Evolutionary conservation across 352 stramenopile genomes (phyloP).

Genomic region (Phytophthora vignae): DNA sequence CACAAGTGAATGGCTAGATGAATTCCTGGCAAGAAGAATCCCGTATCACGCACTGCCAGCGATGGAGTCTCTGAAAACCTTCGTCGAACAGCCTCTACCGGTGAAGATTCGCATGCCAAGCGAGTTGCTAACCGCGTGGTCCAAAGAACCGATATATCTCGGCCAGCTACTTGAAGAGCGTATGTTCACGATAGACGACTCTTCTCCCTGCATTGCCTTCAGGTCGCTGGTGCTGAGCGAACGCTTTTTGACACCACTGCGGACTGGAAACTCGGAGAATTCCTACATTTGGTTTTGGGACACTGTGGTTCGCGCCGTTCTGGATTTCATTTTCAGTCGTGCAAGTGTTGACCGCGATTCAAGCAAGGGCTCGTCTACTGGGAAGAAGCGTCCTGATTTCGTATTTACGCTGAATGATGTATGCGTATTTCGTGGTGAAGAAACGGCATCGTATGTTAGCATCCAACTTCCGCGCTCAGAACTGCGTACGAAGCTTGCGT

Average conservation of each 20-base stretch:
- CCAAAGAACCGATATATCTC: background rate
- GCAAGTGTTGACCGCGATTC: slow-evolving; percentile 20
- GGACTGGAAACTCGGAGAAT: slow-evolving; percentile 6
- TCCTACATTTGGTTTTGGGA: slow-evolving; percentile 12
- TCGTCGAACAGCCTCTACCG: slow-evolving; percentile 12
- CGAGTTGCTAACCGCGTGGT: too few species aligned
- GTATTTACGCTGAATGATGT: slow-evolving; percentile 23
- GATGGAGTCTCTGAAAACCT: slow-evolving; percentile 4
- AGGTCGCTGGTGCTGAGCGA: slow-evolving; percentile 14
- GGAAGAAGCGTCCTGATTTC: slow-evolving; percentile 18
- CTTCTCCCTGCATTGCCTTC: slow-evolving; percentile 5
- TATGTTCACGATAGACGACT: slow-evolving; percentile 11
- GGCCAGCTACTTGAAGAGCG: slow-evolving; percentile 12
- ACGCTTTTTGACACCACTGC: slow-evolving; percentile 1
- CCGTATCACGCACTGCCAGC: background rate
- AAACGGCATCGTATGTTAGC: slow-evolving; percentile 15
- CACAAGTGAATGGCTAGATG: background rate
- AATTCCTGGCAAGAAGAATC: background rate
- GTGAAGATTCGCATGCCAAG: slow-evolving; percentile 14
- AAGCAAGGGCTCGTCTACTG: slow-evolving; percentile 2
- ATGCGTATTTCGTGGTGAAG: slow-evolving; percentile 27
- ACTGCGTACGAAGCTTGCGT: slow-evolving; percentile 19
- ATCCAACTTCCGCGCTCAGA: slow-evolving; percentile 10
- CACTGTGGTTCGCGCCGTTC: slow-evolving; percentile 11
- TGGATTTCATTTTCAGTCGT: slow-evolving; percentile 12